Percentiles rank a stretch among this genome's conserved stretches.
Evolutionary conservation across 2,329 filamentous ascomycete species (phyloP).

Genomic region (Penicillium sp.): DNA sequence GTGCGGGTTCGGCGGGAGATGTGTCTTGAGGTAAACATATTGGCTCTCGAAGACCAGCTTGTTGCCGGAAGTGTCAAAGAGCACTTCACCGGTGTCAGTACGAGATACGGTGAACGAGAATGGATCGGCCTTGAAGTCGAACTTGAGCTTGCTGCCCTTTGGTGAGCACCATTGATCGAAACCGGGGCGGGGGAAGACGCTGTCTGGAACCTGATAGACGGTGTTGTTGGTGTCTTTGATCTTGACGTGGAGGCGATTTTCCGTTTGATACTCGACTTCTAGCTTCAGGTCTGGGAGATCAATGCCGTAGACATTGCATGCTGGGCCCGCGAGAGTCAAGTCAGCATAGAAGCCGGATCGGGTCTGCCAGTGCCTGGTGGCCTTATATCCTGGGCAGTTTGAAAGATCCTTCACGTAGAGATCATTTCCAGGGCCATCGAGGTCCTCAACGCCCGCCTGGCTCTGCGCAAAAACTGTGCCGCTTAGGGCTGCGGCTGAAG

Average conservation of each 20-base stretch:
- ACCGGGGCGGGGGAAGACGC: conserved; percentile 24
- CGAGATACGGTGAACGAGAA: conserved; percentile 60
- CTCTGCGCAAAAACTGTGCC: conserved; percentile 15
- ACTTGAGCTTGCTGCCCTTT: conserved; percentile 9
- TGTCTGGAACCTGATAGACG: conserved; percentile 12
- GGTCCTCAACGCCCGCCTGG: conserved; percentile 27
- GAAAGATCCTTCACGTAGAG: conserved; percentile 50
- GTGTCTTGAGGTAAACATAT: conserved; percentile 66
- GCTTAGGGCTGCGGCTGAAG: conserved; percentile 11
- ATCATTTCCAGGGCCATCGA: conserved; percentile 17
- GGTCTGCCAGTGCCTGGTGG: conserved; percentile 10
- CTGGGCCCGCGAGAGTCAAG: conserved; percentile 63
- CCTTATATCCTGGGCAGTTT: conserved; percentile 14
- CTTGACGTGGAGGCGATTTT: conserved; percentile 58
- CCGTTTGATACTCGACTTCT: conserved; percentile 56
- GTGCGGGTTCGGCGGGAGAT: conserved; percentile 61
- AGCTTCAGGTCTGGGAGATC: conserved; percentile 55
- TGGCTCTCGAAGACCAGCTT: conserved; percentile 69
- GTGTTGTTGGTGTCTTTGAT: conserved; percentile 14
- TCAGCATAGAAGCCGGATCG: conserved; percentile 47
- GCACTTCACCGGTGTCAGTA: conserved; percentile 12
- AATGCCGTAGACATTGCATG: conserved; percentile 58
- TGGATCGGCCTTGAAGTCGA: conserved; percentile 38
- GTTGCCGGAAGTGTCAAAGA: conserved; percentile 65
- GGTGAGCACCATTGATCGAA: conserved; percentile 11